Base-by-base conservation (phyloP, 2,329 filamentous ascomycete species). In the Sporothrix humicola region DNA sequence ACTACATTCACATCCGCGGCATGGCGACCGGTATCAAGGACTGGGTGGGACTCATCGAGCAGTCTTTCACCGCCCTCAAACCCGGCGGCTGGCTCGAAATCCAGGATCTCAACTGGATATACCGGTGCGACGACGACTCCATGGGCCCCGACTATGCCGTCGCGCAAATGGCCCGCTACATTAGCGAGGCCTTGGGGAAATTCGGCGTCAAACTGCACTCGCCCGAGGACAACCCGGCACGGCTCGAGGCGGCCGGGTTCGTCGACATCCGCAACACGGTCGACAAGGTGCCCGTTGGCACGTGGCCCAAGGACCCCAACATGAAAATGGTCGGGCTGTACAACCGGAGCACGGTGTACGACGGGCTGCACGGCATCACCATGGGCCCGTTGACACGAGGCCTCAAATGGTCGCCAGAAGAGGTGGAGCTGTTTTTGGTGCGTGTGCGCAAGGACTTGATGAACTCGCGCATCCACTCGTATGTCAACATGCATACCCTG, bases 1-100 rank as follows among this genome's bases (percentile, higher is more conserved):
- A 91, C 77, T 89, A 88, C 75, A 84, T 90, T 13, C 89, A 91
- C 78, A 84, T 86, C 20, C 83, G 89, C 3, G 85, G 87, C 73
- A 86, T 87, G 1, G 85, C 87, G 15, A 84, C 85, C 79, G 84
- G 84, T 1, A 83, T 90, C 65, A 85, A 83, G 66, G 82, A 90
- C 77, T 80, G 82, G 69, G 81, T 81, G 1, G 77, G 77, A 13
- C 78, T 85, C 17, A 77, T 79, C n/a, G 84, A 80, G 71, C 72
- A 73, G 10, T 73, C 72, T 2, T 75, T 58, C 23, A 15, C 44
- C 7, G n/a, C 79, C 72, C 76, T 83, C 1, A 79, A 79, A 23
- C 83, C 84, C 0, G 84, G 83, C 17, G 84, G 83, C n/a, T 84
- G 78, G 78, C 77, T 84, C 9, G 84, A 86, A 73, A 69, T 82